Percentiles rank a stretch among this genome's conserved stretches.
Evolutionary conservation across 148 eudicot species (phyloP).

Genomic region (Persicaria tinctoria): DNA sequence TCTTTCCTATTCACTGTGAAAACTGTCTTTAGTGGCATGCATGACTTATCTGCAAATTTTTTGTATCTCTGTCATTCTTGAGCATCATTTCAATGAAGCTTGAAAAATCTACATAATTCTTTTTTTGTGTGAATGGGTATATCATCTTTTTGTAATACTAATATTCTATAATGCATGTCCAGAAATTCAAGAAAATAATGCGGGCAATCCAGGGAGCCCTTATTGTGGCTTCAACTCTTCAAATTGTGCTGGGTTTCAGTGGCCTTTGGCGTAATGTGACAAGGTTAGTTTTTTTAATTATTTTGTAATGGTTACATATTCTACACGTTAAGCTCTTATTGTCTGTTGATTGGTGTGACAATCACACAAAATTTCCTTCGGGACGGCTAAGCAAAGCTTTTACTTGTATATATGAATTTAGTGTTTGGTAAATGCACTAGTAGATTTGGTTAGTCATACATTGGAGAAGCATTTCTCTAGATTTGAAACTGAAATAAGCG

Average conservation of each 20-base stretch:
- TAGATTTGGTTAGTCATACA: background rate
- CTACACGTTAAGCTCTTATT: background rate
- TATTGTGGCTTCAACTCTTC: constrained; percentile 91
- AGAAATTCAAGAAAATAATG: constrained; percentile 83
- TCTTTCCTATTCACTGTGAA: no score
- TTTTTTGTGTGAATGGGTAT: background rate
- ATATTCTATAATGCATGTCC: constrained; percentile 7
- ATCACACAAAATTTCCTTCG: background rate
- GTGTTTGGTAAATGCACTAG: background rate
- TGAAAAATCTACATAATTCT: background rate
- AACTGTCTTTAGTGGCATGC: background rate
- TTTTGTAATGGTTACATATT: background rate
- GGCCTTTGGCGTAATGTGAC: constrained; percentile 98
- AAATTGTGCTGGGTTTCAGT: constrained; percentile 93
- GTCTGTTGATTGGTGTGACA: background rate
- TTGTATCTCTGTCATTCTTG: background rate
- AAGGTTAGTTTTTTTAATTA: constrained; percentile 32
- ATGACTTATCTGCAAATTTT: background rate
- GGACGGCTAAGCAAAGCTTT: background rate
- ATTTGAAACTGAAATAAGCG: background rate
- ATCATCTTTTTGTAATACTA: background rate
- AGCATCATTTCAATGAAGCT: background rate
- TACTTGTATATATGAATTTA: background rate
- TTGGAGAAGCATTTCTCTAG: background rate
- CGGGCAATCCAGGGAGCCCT: constrained; percentile 93